These are phyloP conservation scores for Endoconidiophora laricicola DNA, from an alignment of 2,329 filamentous ascomycete genomes.

Conservation along the genomic window DNA sequence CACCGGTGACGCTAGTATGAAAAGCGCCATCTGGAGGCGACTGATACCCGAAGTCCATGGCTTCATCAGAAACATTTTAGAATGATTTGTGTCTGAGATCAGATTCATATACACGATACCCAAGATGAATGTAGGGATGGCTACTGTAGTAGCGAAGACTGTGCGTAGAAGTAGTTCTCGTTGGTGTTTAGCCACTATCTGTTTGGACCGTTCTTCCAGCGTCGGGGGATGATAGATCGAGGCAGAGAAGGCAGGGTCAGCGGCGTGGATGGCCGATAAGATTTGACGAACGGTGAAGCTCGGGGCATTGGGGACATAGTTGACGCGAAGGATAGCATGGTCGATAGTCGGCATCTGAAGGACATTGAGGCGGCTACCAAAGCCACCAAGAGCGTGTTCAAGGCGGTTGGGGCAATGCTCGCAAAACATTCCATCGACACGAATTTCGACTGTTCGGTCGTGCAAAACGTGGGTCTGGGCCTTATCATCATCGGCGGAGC, in stretches of 20 bases:
- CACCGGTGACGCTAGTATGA: conserved; percentile 67
- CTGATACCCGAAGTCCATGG: conserved; percentile 57
- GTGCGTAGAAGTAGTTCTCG: conserved; percentile 53
- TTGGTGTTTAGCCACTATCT: conserved; percentile 55
- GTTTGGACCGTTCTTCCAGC: conserved; percentile 63
- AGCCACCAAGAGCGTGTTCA: conserved; percentile 33
- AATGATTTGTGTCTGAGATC: conserved; percentile 39
- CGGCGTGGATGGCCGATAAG: conserved; percentile 45
- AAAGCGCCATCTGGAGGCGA: conserved; percentile 62
- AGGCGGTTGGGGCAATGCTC: conserved; percentile 50
- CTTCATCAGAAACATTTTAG: conserved; percentile 50
- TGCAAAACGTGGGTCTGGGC: conserved; percentile 17
- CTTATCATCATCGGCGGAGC: conserved; percentile 24
- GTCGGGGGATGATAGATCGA: conserved; percentile 66
- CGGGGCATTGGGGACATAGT: conserved; percentile 52
- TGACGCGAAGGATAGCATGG: conserved; percentile 51
- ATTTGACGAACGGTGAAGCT: conserved; percentile 61
- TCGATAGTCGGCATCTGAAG: conserved; percentile 38
- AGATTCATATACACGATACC: conserved; percentile 87
- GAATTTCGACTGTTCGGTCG: conserved; percentile 44
- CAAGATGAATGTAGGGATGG: conserved; percentile 71
- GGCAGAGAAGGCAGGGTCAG: conserved; percentile 48
- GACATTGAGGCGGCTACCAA: conserved; percentile 34
- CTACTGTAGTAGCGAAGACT: conserved; percentile 48
- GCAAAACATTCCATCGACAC: conserved; percentile 59